Percentiles rank a stretch among this genome's conserved stretches.
Evolutionary conservation across 2,329 filamentous ascomycete species (phyloP).

Genomic region (Knoxdaviesia capensis): DNA sequence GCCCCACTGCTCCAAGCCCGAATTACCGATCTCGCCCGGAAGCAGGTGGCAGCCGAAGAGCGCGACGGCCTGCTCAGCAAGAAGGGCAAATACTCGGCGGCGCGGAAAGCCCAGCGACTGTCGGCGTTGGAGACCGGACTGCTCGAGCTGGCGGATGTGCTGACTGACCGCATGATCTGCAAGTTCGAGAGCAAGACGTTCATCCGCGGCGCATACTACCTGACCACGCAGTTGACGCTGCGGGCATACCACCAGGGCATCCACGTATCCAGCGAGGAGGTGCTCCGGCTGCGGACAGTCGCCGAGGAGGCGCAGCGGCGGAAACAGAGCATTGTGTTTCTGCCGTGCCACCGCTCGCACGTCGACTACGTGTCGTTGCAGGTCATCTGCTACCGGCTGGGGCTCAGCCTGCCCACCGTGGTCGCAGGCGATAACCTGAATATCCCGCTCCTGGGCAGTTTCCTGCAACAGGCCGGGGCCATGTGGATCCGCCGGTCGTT

Average conservation of each 20-base stretch:
- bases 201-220: conserved; percentile 80
- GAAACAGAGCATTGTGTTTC: conserved; percentile 88
- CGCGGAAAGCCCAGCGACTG: conserved; percentile 27
- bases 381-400: conserved; percentile 84
- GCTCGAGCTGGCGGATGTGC: conserved; percentile 61
- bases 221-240: conserved; percentile 71
- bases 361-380: conserved; percentile 93
- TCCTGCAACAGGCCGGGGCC: conserved; percentile 86
- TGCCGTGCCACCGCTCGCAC: conserved; percentile 87
- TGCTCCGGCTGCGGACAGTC: conserved; percentile 60
- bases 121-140: conserved; percentile 52
- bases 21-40: conserved; percentile 57
- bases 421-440: conserved; percentile 95
- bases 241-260: conserved; percentile 94
- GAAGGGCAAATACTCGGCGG: conserved; percentile 30
- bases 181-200: conserved; percentile 94
- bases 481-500: conserved; percentile 94
- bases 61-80: conserved; percentile 46
- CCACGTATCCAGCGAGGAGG: conserved; percentile 88
- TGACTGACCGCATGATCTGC: conserved; percentile 94
- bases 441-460: conserved; percentile 72
- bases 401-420: conserved; percentile 72
- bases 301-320: conserved; percentile 67
- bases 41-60: conserved; percentile 56
- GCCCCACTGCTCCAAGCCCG: conserved; percentile 56